A percentile compares a stretch with the other conserved stretches of the same genome.
Evolutionary conservation across 1,284 basidiomycete genomes (phyloP).

Genomic region (Melanopsichium pennsylvanicum): DNA sequence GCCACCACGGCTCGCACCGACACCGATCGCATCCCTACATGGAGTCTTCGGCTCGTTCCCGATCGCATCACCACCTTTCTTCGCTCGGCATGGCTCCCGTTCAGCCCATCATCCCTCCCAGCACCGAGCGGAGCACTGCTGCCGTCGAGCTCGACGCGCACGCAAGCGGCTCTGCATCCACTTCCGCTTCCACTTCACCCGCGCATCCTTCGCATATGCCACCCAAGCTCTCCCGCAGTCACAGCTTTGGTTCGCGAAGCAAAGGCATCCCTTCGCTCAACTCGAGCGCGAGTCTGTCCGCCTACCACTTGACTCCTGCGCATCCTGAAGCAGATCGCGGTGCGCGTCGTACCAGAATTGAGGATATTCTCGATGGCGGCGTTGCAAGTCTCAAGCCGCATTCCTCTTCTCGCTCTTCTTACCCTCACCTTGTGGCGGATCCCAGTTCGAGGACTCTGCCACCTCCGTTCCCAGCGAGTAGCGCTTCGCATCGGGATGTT

Average conservation of each 20-base stretch:
- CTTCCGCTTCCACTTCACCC: conserved; percentile 50
- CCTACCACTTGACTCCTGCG: conserved; percentile 48
- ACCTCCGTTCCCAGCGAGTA: conserved; percentile 42
- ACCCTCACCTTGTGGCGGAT: conserved; percentile 38
- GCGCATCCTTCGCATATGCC: conserved; percentile 37
- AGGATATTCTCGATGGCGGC: conserved; percentile 49
- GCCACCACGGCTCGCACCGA: conserved; percentile 62
- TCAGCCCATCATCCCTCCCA: conserved; percentile 40
- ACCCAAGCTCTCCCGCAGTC: conserved; percentile 42
- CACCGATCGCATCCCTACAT: conserved; percentile 63
- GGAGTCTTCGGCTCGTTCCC: conserved; percentile 44
- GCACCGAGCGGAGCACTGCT: conserved; percentile 62
- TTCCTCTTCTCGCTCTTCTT: conserved; percentile 32
- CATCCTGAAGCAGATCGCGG: conserved; percentile 18
- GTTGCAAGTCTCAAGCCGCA: conserved; percentile 38
- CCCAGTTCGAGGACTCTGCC: conserved; percentile 49
- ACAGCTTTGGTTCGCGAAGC: conserved; percentile 48
- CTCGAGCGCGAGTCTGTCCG: conserved; percentile 45
- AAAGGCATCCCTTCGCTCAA: conserved; percentile 40
- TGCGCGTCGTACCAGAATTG: conserved; percentile 36
- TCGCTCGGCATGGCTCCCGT: conserved; percentile 47
- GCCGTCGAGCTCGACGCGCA: conserved; percentile 33
- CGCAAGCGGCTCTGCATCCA: conserved; percentile 37
- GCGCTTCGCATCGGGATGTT: conserved; percentile 27
- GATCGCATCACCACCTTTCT: conserved; percentile 60